Evolutionary conservation across 1,139 yeast genomes (phyloP).

Genomic region (Protomyces inundatus): DNA sequence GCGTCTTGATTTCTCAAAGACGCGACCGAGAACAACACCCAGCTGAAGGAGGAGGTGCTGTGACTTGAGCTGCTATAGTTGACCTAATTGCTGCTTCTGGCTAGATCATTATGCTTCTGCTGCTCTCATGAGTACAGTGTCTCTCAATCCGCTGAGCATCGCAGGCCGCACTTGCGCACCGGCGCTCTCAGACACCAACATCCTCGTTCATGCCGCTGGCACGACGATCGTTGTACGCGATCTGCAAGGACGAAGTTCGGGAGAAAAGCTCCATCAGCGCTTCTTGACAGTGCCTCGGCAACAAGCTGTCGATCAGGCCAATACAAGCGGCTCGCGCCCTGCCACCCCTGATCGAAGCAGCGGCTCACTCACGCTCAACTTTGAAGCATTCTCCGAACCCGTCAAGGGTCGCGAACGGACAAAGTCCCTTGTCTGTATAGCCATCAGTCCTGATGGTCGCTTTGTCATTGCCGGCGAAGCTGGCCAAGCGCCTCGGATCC

Average conservation of each 20-base stretch:
- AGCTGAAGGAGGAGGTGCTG: no score
- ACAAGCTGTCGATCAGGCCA: background rate
- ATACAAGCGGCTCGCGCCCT: background rate
- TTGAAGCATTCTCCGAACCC: slow-evolving; percentile 13
- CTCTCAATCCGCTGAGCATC: background rate
- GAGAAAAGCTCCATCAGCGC: background rate
- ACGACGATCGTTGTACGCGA: background rate
- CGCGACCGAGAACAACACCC: no score
- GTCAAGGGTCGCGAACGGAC: slow-evolving; percentile 12
- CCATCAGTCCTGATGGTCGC: slow-evolving; percentile 2
- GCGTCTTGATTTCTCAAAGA: no score
- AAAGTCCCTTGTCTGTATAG: slow-evolving; percentile 4
- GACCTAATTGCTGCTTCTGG: no score
- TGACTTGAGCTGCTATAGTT: no score
- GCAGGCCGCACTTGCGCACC: background rate
- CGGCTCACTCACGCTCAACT: background rate
- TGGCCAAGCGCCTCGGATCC: slow-evolving; percentile 16
- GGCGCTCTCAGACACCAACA: background rate
- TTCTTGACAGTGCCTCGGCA: background rate
- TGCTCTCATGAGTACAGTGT: no score
- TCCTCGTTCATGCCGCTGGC: background rate
- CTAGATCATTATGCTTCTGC: background rate
- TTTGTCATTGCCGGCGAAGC: slow-evolving; percentile 16
- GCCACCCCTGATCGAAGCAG: background rate
- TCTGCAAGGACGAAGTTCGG: background rate